These are phyloP conservation scores for Xylariomycetidae sp. DNA, from an alignment of 2,329 filamentous ascomycete genomes.

Conservation along the genomic window DNA sequence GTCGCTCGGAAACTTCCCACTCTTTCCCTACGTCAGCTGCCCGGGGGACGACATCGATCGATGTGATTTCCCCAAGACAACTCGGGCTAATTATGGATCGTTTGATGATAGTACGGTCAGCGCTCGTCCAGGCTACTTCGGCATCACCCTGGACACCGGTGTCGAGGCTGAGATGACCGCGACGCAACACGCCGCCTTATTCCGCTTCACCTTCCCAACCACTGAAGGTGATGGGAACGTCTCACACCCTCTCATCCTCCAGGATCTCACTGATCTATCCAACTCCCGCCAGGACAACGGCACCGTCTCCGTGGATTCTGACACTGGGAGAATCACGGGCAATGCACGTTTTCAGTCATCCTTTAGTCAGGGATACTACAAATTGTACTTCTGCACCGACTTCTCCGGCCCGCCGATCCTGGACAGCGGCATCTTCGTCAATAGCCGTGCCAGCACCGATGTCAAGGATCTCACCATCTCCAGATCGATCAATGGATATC, in stretches of 20 bases:
- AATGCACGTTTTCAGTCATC: conserved; percentile 58
- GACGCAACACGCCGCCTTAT: conserved; percentile 61
- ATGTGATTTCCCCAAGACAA: conserved; percentile 54
- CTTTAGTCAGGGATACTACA: conserved; percentile 59
- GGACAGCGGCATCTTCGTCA: conserved; percentile 57
- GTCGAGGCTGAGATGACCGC: conserved; percentile 64
- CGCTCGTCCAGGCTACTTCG: conserved; percentile 62
- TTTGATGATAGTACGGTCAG: conserved; percentile 48
- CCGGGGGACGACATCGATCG: conserved; percentile 55
- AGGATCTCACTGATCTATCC: conserved; percentile 62
- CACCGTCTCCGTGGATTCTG: conserved; percentile 47
- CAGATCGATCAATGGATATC: conserved; percentile 47
- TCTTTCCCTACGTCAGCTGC: conserved; percentile 64
- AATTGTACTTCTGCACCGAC: conserved; percentile 62
- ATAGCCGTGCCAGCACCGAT: conserved; percentile 47
- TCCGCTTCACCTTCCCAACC: conserved; percentile 59
- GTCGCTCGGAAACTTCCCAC: conserved; percentile 68
- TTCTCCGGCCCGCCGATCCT: conserved; percentile 54
- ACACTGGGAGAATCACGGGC: conserved; percentile 59
- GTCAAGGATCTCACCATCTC: conserved; percentile 44
- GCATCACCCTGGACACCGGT: conserved; percentile 52
- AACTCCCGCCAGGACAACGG: conserved; percentile 56
- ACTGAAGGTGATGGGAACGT: conserved; percentile 27
- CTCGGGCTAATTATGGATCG: conserved; percentile 32
- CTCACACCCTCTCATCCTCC: conserved; percentile 55